Evolutionary conservation across 169 alveolate genomes (phyloP).

Genomic region (Babesia bigemina): DNA sequence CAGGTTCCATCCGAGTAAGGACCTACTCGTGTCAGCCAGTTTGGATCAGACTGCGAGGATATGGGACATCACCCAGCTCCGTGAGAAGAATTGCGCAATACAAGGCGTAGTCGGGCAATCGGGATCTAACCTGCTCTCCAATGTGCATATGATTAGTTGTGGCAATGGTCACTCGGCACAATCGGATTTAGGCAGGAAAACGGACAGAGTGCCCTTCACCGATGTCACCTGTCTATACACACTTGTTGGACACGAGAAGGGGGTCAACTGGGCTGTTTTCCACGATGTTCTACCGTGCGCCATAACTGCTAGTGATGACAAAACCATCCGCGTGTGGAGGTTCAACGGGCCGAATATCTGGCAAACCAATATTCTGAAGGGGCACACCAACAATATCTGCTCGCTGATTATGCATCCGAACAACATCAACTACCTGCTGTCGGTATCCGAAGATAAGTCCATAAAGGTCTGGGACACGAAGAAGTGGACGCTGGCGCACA

Average conservation of each 20-base stretch:
- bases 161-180: slow-evolving; percentile 16
- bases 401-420: slow-evolving; percentile 91
- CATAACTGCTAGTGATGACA: slow-evolving; percentile 95
- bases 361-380: slow-evolving; percentile 93
- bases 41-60: slow-evolving; percentile 93
- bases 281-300: slow-evolving; percentile 87
- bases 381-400: slow-evolving; percentile 93
- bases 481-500: slow-evolving; percentile 86
- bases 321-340: slow-evolving; percentile 93
- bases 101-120: slow-evolving; percentile 14
- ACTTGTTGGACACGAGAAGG: slow-evolving; percentile 95
- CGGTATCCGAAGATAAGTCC: slow-evolving; percentile 93
- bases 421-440: slow-evolving; percentile 83
- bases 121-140: slow-evolving; percentile 17
- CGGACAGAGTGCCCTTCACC: slow-evolving; percentile 9
- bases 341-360: slow-evolving; percentile 87
- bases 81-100: slow-evolving; percentile 88
- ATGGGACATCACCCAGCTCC: slow-evolving; percentile 92
- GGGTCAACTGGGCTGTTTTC: slow-evolving; percentile 95
- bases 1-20: slow-evolving; percentile 92
- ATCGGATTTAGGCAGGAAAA: slow-evolving; percentile 73
- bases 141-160: slow-evolving; percentile 68
- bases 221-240: slow-evolving; percentile 81
- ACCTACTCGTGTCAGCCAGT: slow-evolving; percentile 90
- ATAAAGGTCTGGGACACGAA: slow-evolving; percentile 92